These are phyloP conservation scores for Passalora sequoiae DNA, from an alignment of 2,329 filamentous ascomycete species.

Conservation along the genomic window DNA sequence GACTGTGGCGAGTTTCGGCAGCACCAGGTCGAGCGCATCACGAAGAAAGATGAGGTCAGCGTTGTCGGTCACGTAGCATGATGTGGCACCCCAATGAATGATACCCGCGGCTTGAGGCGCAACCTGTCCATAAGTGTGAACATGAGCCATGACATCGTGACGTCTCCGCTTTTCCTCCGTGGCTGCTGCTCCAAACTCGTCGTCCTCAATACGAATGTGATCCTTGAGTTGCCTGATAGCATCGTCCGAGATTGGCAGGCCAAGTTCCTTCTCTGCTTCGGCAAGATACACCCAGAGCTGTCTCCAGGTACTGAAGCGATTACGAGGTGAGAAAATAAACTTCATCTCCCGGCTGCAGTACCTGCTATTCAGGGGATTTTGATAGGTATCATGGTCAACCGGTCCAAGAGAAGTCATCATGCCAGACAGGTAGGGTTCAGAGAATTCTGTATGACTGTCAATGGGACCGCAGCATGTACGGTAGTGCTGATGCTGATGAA, in stretches of 20 bases:
- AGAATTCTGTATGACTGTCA: neutral
- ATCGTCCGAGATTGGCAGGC: slow-evolving; percentile 68
- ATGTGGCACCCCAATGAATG: slow-evolving; percentile 70
- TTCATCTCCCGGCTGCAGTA: slow-evolving; percentile 74
- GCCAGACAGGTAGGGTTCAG: slow-evolving; percentile 5
- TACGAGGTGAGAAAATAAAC: slow-evolving; percentile 71
- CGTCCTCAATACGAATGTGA: slow-evolving; percentile 43
- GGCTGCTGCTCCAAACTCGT: slow-evolving; percentile 45
- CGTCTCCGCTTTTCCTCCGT: slow-evolving; percentile 45
- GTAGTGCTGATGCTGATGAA: too few species aligned
- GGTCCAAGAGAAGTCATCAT: slow-evolving; percentile 8
- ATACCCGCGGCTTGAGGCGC: slow-evolving; percentile 75
- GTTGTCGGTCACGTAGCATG: slow-evolving; percentile 66
- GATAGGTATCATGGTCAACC: slow-evolving; percentile 11
- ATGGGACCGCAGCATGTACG: too few species aligned
- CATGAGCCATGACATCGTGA: slow-evolving; percentile 52
- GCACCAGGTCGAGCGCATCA: slow-evolving; percentile 68
- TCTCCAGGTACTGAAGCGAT: slow-evolving; percentile 72
- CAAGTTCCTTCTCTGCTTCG: slow-evolving; percentile 74
- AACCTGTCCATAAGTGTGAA: slow-evolving; percentile 60
- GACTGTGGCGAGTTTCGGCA: slow-evolving; percentile 72
- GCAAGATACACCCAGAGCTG: slow-evolving; percentile 82
- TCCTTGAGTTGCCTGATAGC: slow-evolving; percentile 45
- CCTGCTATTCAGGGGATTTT: slow-evolving; percentile 57
- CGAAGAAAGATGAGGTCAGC: slow-evolving; percentile 72